A percentile compares a stretch with the other conserved stretches of the same genome.
Evolutionary conservation across 2,329 filamentous ascomycete species (phyloP).

Genomic region (Neofusicoccum cordaticola): DNA sequence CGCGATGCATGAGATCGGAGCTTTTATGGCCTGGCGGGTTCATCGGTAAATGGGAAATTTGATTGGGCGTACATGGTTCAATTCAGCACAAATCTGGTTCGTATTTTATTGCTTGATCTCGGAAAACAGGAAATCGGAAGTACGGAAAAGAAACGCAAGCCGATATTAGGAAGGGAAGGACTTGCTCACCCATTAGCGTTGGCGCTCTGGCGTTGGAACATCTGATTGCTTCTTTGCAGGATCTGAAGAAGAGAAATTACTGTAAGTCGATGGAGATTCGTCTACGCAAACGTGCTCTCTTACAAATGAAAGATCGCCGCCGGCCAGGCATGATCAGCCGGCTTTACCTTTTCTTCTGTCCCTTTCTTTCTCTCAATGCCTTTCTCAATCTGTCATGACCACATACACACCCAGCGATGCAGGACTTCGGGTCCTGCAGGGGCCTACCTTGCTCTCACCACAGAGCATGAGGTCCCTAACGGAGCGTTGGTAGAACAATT

Average conservation of each 20-base stretch:
- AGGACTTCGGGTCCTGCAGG: slow-evolving; percentile 43
- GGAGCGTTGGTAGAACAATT: slow-evolving; percentile 46
- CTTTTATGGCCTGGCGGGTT: background rate
- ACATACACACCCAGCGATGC: slow-evolving; percentile 40
- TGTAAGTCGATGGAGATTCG: background rate
- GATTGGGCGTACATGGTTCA: background rate
- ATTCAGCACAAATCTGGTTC: background rate
- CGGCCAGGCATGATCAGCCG: slow-evolving; percentile 2
- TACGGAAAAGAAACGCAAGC: background rate
- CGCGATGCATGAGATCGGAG: slow-evolving; percentile 1
- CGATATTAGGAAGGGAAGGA: background rate
- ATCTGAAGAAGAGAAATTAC: background rate
- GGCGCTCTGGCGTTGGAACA: slow-evolving; percentile 8
- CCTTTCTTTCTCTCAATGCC: background rate
- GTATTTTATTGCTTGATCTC: background rate
- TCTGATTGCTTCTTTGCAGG: slow-evolving; percentile 7
- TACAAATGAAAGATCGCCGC: background rate
- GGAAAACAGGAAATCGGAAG: background rate
- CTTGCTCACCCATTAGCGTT: slow-evolving; percentile 12
- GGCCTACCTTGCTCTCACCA: slow-evolving; percentile 29
- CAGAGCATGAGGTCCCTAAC: slow-evolving; percentile 41
- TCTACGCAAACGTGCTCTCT: background rate
- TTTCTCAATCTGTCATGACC: background rate
- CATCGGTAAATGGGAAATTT: background rate
- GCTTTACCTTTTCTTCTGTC: background rate